Base-by-base conservation (phyloP, 2,329 filamentous ascomycete genomes). In the Thelonectria rubi region DNA sequence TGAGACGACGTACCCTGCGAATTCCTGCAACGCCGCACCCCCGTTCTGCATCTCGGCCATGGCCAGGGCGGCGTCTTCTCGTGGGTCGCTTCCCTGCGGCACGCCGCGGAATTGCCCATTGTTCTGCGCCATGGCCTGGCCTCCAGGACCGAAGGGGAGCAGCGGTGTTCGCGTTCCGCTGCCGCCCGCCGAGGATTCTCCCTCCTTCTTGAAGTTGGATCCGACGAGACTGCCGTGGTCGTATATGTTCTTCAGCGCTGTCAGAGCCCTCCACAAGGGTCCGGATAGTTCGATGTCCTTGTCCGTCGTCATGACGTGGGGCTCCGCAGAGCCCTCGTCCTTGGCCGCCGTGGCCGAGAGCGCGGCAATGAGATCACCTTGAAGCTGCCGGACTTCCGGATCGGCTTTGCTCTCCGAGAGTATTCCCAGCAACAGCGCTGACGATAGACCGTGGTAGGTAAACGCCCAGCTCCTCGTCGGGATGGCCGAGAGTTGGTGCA, bases 381-480 rank as follows among this genome's bases (percentile, higher is more conserved):
- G 87, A 2, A 90, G 77, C 58, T 88, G 84, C 18, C 86, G 82
- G 2, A 89, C 84, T 68, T 89, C 87, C 0, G 84, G 84, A 61
- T 89, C 86, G 2, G 83, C 79, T 72, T 88, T 88, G 2, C 86
- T 88, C 66, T 89, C 86, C 50, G 84, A 85, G 1, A 89, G 72
- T 52, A 90, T 88, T 15, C 87, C 87, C 9, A 90, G 82, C 3
- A 90, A 78, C 3, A 90, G 80, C 1, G 87, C 87, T 0, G 87
- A 90, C 9, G 87, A 89, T 8, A 90, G 80, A 1, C 87, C 86
- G 67, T 90, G 86, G 60, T 89, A 89, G 1, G 87, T 90, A 63
- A 89, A 89, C 0, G 87, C 87, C 87, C 87, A 90, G 58, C 86
- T 89, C 24, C 87, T 80, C 0, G 87, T 90, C 1, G 87, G 87